These are phyloP conservation scores for Fusarium buxicola DNA, from an alignment of 2,329 filamentous ascomycete species.

Conservation along the genomic window DNA sequence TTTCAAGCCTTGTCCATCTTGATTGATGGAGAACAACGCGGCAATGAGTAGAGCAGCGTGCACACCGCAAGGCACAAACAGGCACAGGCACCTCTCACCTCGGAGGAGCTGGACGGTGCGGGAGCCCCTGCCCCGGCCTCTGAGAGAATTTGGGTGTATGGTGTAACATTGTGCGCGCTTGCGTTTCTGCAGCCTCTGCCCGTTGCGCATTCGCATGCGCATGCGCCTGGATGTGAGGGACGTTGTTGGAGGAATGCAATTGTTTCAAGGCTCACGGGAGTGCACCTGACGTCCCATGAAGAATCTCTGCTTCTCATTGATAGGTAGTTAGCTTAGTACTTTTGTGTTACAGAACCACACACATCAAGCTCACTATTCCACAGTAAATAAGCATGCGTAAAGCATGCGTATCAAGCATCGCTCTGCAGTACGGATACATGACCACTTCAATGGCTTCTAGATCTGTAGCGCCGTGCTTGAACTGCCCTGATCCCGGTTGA, in stretches of 20 bases:
- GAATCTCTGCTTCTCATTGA: constrained; percentile 3
- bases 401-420: background rate
- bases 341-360: background rate
- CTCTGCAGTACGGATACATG: no score
- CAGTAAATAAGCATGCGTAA: background rate
- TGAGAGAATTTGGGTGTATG: constrained; percentile 11
- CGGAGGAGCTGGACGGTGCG: background rate
- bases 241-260: constrained; percentile 18
- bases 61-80: background rate
- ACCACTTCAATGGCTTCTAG: background rate
- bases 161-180: constrained; percentile 23
- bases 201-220: constrained; percentile 18
- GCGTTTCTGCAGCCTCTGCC: constrained; percentile 28
- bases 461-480: background rate
- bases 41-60: background rate
- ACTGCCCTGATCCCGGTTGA: background rate
- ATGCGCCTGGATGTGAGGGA: background rate
- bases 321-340: background rate
- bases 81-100: background rate
- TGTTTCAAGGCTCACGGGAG: constrained; percentile 19
- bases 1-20: background rate
- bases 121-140: background rate
- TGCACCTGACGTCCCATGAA: constrained; percentile 5
- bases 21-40: background rate
- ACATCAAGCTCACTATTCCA: background rate